A percentile compares a stretch with the other conserved stretches of the same genome.
These are phyloP conservation scores for Ammopiptanthus mongolicus DNA, from an alignment of 306 rosid genomes.

Conservation along the genomic window DNA sequence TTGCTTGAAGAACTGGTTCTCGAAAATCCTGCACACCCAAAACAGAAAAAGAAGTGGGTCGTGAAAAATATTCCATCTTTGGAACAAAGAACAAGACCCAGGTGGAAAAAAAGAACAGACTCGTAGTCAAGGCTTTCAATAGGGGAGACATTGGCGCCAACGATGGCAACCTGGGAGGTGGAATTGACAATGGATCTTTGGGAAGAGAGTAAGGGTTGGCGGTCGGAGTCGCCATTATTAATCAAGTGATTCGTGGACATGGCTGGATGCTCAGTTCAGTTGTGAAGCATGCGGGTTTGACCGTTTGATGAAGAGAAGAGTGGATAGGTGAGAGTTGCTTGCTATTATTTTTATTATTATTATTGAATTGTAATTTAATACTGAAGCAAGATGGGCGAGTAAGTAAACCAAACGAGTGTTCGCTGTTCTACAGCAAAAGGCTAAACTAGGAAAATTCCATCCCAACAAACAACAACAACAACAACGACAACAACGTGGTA, in stretches of 20 bases:
- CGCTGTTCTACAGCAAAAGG: too few relatives aligned
- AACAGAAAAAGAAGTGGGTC: background rate
- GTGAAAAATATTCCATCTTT: background rate
- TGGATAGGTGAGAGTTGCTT: background rate
- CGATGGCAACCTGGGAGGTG: slow-evolving; percentile 86
- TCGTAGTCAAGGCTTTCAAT: slow-evolving; percentile 97
- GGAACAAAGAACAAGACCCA: background rate
- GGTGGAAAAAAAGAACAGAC: slow-evolving; percentile 28
- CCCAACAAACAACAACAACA: too few relatives aligned
- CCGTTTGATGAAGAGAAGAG: background rate
- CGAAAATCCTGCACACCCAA: slow-evolving; percentile 52
- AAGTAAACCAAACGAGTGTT: too few relatives aligned
- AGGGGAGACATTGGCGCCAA: slow-evolving; percentile 87
- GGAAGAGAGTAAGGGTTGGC: slow-evolving; percentile 45
- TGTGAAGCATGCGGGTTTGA: background rate
- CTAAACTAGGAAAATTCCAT: too few relatives aligned
- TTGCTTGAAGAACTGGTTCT: slow-evolving; percentile 84
- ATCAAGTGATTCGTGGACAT: slow-evolving; percentile 10
- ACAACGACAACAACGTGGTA: too few relatives aligned
- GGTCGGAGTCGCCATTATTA: slow-evolving; percentile 38
- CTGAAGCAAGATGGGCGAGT: too few relatives aligned
- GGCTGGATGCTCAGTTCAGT: background rate
- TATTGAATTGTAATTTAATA: too few relatives aligned
- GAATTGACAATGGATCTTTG: slow-evolving; percentile 46
- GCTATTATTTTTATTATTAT: too few relatives aligned